These are phyloP conservation scores for Penicillium janthinellum DNA, from an alignment of 2,329 filamentous ascomycete genomes.

Conservation along the genomic window DNA sequence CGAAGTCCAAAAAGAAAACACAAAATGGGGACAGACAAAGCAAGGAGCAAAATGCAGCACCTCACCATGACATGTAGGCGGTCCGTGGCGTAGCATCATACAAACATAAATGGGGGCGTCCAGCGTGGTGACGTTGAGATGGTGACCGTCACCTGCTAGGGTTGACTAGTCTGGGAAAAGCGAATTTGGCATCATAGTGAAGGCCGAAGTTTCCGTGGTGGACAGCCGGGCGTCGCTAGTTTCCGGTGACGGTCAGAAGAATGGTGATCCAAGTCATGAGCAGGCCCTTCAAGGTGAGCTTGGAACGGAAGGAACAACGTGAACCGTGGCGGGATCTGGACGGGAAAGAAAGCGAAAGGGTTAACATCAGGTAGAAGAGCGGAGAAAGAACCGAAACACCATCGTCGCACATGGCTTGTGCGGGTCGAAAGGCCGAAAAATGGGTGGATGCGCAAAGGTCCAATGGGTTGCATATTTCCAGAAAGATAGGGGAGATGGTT, in stretches of 20 bases:
- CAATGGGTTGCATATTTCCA: slow-evolving; percentile 4
- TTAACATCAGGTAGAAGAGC: slow-evolving; percentile 17
- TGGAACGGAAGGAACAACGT: slow-evolving; percentile 23
- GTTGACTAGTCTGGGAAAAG: neutral
- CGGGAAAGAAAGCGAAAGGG: slow-evolving; percentile 6
- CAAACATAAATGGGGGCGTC: slow-evolving; percentile 21
- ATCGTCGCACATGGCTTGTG: neutral
- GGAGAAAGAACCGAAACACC: neutral
- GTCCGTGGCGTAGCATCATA: slow-evolving; percentile 23
- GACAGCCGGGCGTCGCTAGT: neutral
- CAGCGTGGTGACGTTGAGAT: slow-evolving; percentile 3
- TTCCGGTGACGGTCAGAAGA: slow-evolving; percentile 5
- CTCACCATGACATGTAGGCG: slow-evolving; percentile 4
- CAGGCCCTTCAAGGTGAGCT: slow-evolving; percentile 20
- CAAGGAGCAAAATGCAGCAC: slow-evolving; percentile 4
- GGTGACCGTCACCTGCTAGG: neutral
- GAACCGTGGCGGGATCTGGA: slow-evolving; percentile 22
- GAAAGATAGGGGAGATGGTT: slow-evolving; percentile 4
- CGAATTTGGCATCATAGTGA: slow-evolving; percentile 1
- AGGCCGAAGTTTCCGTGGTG: neutral
- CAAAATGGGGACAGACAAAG: neutral
- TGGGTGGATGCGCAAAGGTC: neutral
- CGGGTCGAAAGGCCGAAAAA: neutral
- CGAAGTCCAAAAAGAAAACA: neutral
- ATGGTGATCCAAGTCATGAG: slow-evolving; percentile 2